phyloP scores from a whole-genome alignment of 2,329 filamentous ascomycete genomes.

The Plenodomus tracheiphilus region DNA sequence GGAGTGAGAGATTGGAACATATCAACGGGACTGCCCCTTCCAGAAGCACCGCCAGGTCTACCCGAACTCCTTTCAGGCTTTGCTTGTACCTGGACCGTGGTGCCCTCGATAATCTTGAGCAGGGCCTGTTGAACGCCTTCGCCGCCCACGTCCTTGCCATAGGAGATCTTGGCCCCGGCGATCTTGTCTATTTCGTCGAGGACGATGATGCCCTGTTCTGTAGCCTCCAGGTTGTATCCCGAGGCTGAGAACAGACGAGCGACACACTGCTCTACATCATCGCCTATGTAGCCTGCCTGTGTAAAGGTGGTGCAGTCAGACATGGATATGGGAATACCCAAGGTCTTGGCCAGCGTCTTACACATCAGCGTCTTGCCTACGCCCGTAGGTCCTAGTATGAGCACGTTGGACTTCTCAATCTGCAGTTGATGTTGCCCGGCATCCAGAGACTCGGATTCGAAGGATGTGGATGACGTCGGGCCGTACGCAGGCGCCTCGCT shows the following conservation, averaged over 20 bases:
- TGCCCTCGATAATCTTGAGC: constrained; percentile 94
- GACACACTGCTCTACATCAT: constrained; percentile 95
- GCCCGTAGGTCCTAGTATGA: constrained; percentile 88
- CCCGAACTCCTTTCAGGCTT: constrained; percentile 69
- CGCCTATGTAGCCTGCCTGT: constrained; percentile 95
- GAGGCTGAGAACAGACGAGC: constrained; percentile 86
- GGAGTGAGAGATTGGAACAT: constrained; percentile 16
- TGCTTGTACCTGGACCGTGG: constrained; percentile 87
- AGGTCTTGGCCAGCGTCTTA: constrained; percentile 84
- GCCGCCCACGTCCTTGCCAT: constrained; percentile 91
- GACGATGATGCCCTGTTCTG: constrained; percentile 91
- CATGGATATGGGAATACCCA: constrained; percentile 95
- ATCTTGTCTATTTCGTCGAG: constrained; percentile 98
- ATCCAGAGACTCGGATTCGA: constrained; percentile 52
- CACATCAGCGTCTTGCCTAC: constrained; percentile 97
- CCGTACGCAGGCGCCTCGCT: constrained; percentile 22
- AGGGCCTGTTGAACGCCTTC: constrained; percentile 97
- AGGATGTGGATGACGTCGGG: constrained; percentile 22
- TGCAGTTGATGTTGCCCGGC: constrained; percentile 60
- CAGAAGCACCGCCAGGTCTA: constrained; percentile 26
- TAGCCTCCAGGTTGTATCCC: constrained; percentile 81
- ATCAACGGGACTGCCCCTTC: constrained; percentile 26
- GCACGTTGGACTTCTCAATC: constrained; percentile 93
- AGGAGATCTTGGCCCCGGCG: constrained; percentile 80
- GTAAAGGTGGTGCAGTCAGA: constrained; percentile 96